Evolutionary conservation across 495 filamentous ascomycete genomes (phyloP).

Genomic region (Ascodesmis nigricans): DNA sequence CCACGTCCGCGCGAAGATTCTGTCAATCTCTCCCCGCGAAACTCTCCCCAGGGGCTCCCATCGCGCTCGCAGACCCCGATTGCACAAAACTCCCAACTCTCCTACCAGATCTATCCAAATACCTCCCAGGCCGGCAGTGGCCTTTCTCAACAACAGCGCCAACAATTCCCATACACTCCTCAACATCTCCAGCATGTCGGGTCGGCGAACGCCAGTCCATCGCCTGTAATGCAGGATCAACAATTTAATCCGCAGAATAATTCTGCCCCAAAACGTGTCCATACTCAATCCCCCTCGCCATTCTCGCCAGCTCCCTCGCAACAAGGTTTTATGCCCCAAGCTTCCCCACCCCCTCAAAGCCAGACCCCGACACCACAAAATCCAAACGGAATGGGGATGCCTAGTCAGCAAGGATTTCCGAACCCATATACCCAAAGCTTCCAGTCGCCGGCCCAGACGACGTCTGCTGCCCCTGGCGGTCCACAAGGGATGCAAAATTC

Average conservation of each 20-base stretch:
- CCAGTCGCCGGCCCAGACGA: constrained; percentile 28
- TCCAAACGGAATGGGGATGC: constrained; percentile 23
- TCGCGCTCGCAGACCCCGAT: constrained; percentile 80
- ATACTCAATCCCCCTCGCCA: constrained; percentile 76
- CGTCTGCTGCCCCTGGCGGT: constrained; percentile 14
- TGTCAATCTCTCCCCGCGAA: constrained; percentile 59
- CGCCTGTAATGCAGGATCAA: constrained; percentile 64
- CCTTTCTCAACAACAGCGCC: constrained; percentile 34
- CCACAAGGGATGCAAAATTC: constrained; percentile 24
- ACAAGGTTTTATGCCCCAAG: constrained; percentile 50
- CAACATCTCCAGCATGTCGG: constrained; percentile 58
- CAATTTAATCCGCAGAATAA: constrained; percentile 37
- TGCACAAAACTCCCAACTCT: constrained; percentile 17
- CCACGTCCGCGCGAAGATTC: constrained; percentile 64
- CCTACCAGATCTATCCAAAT: constrained; percentile 22
- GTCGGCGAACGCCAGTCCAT: constrained; percentile 64
- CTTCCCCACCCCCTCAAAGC: constrained; percentile 57
- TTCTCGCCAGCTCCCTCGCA: constrained; percentile 50
- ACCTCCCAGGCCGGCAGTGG: constrained; percentile 41
- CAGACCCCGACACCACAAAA: constrained; percentile 65
- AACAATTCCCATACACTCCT: constrained; percentile 35
- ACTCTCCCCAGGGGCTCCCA: constrained; percentile 47
- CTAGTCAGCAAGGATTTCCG: constrained; percentile 37
- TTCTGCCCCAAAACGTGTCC: constrained; percentile 51
- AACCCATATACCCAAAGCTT: constrained; percentile 31